These are phyloP conservation scores for Cynara cardunculus DNA, from an alignment of 129 eudicot genomes.

Conservation along the genomic window DNA sequence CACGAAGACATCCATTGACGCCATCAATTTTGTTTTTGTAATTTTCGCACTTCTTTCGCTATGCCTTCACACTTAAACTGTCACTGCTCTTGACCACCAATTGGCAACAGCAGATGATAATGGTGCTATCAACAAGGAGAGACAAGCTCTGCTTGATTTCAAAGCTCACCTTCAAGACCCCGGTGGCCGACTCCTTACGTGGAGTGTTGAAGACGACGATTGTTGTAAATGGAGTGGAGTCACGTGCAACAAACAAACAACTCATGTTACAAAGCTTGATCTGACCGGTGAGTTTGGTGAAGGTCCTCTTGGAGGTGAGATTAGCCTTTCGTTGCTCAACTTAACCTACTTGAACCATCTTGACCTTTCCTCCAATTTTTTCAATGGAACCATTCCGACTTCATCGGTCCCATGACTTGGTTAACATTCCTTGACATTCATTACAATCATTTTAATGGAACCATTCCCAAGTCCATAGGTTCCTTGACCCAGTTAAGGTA, in stretches of 20 bases:
- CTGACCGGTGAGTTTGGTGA: not conserved
- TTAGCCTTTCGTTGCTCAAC: not conserved
- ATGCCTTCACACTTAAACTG: not conserved
- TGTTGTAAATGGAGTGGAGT: conserved; percentile 54
- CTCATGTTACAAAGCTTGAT: conserved; percentile 32
- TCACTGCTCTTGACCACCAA: not conserved
- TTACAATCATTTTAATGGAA: not conserved
- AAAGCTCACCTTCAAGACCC: conserved; percentile 17
- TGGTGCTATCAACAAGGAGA: not conserved
- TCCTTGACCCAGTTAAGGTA: not conserved
- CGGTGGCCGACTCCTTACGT: conserved; percentile 19
- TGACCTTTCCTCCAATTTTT: not conserved
- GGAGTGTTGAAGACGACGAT: conserved; percentile 21
- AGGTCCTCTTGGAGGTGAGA: not conserved
- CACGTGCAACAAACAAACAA: conserved; percentile 14
- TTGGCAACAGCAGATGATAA: not conserved
- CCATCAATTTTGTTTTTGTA: not conserved
- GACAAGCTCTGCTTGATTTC: conserved; percentile 10
- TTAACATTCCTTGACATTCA: not conserved
- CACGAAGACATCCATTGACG: not conserved
- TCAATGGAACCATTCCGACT: conserved; percentile 8
- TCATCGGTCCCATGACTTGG: conserved; percentile 12
- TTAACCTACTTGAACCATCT: not conserved
- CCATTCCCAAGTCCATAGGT: not conserved
- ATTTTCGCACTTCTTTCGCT: not conserved